Evolutionary conservation across 139 green algal genomes (phyloP).

Genomic region (Tetradesmus lagerheimii): DNA sequence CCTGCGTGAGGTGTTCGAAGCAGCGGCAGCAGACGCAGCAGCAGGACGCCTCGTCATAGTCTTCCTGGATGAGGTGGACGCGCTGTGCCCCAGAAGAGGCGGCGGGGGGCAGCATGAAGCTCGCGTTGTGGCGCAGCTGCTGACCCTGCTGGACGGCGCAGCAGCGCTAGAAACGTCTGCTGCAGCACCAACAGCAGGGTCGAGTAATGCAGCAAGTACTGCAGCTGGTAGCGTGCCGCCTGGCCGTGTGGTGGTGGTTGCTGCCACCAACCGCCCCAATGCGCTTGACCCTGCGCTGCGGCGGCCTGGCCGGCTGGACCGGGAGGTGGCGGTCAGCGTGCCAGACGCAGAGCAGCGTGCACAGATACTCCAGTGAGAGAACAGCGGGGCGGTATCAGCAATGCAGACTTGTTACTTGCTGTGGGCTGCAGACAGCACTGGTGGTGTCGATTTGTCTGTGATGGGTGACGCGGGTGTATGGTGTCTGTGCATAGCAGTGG

Average conservation of each 20-base stretch:
- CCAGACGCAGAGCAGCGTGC: slow-evolving; percentile 60
- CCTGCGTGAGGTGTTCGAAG: slow-evolving; percentile 85
- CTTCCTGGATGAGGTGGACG: slow-evolving; percentile 95
- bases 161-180: slow-evolving; percentile 6
- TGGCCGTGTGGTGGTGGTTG: slow-evolving; percentile 81
- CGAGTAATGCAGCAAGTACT: neutral
- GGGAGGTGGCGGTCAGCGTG: slow-evolving; percentile 85
- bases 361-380: slow-evolving; percentile 58
- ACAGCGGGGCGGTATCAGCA: too few relatives aligned
- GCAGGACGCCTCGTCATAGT: slow-evolving; percentile 73
- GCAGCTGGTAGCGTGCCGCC: neutral
- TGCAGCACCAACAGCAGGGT: slow-evolving; percentile 5
- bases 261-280: slow-evolving; percentile 91
- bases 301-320: slow-evolving; percentile 89
- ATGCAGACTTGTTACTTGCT: too few relatives aligned
- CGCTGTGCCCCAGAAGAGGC: slow-evolving; percentile 83
- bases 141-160: slow-evolving; percentile 93
- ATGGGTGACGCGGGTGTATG: too few relatives aligned
- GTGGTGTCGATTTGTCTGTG: too few relatives aligned
- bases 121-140: slow-evolving; percentile 92
- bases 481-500: too few relatives aligned
- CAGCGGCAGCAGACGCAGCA: slow-evolving; percentile 65
- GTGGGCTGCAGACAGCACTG: too few relatives aligned
- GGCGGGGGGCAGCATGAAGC: slow-evolving; percentile 83
- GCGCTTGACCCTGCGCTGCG: slow-evolving; percentile 91